Base-by-base conservation (phyloP, 202 grass and related monocot genomes). In the Setaria viridis region DNA sequence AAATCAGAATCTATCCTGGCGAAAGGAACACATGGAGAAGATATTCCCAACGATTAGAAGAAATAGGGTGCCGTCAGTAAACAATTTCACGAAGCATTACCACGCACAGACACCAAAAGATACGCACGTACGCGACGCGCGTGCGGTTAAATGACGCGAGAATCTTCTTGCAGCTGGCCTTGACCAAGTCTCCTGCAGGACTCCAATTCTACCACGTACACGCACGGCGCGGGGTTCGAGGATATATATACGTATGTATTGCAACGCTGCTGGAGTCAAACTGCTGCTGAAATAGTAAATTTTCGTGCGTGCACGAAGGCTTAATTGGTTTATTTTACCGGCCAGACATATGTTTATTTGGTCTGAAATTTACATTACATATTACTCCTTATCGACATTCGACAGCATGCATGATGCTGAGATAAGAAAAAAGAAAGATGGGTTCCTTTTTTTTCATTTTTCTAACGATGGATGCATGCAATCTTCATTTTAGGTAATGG, bases 41-140 rank as follows among this genome's bases (percentile, higher is more conserved):
- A 82, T 72, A 82, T 72, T 70, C 29, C 25, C 14, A 60, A 60
- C 29, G 42, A 11, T 66, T 29, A 34, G 17, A 80, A 21, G 9
- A 37, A 50, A 17, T 42, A 56, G 74, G 51, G 8, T 71, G 79
- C 13, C 51, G 80, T 62, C 67, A 82, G 80, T 34, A 62, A 62
- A 71, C 35, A 82, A 72, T 47, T 43, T 72, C 59, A 11, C 60
- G 53, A 71, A 82, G 79, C 79, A 72, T 72, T 6, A 19, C 9
- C 53, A n/a, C n/a, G 67, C 80, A 72, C 80, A 30, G 19, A 72
- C 67, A 82, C 56, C 80, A 34, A 82, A 72, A 82, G 67, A 82
- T 82, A 82, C 80, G 67, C 3, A 45, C 41, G 57, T 62, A 78
- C 57, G 25, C 48, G n/a, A 11, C 48, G 37, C 65, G 19, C 50